phyloP scores from a whole-genome alignment of 2,329 filamentous ascomycete genomes.

The Aspergillus pseudonomiae region DNA sequence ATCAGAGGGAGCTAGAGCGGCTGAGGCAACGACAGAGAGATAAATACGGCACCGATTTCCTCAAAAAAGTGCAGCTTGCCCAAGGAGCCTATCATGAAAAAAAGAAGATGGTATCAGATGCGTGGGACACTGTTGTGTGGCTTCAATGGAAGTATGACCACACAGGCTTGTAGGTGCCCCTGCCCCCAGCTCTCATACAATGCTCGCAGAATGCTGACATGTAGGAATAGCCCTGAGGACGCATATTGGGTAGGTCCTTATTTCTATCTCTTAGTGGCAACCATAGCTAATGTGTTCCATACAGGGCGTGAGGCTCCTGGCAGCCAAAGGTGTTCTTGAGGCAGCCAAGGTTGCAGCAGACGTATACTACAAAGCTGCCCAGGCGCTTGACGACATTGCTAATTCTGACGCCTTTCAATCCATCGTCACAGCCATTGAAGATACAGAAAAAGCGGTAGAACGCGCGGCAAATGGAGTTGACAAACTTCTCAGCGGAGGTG shows the following conservation, averaged over 20 bases:
- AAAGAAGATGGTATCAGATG: neutral
- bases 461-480: neutral
- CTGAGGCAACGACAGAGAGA: neutral
- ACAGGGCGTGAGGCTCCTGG: neutral
- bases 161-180: neutral
- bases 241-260: neutral
- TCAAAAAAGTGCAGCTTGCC: neutral
- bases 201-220: neutral
- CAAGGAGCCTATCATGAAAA: neutral
- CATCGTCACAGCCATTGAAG: neutral
- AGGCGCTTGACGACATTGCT: neutral
- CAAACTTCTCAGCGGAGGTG: neutral
- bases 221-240: neutral
- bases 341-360: rapidly evolving
- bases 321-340: neutral
- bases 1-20: neutral
- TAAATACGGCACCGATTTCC: neutral
- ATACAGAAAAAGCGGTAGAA: neutral
- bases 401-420: neutral
- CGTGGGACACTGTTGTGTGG: neutral
- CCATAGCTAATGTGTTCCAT: neutral
- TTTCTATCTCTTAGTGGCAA: neutral
- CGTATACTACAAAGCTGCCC: neutral
- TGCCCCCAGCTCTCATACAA: neutral
- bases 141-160: rapidly evolving